Conservation (phyloP, 1,284 basidiomycete genomes). For the Heterobasidion irregulare region DNA sequence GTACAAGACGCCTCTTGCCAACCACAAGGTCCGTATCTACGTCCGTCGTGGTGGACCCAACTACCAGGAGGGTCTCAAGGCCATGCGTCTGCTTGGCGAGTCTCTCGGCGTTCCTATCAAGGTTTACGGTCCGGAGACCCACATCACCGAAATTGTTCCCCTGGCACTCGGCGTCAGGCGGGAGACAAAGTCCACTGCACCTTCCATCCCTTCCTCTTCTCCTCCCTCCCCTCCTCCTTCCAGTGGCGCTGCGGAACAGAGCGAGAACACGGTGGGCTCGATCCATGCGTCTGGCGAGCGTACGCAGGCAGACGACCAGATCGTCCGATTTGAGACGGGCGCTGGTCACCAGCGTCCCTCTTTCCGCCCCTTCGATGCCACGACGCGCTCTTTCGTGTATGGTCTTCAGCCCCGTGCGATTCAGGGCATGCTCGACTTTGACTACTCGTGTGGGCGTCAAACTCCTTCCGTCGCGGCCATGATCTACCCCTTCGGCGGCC, state of each 20-base stretch:
- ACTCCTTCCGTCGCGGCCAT: conserved; percentile 97
- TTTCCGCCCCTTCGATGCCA: conserved; percentile 87
- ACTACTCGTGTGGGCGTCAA: conserved; percentile 93
- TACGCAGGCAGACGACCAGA: conserved; percentile 81
- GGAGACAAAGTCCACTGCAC: conserved; percentile 26
- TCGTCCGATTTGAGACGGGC: conserved; percentile 73
- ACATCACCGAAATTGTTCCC: conserved; percentile 98
- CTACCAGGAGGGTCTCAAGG: conserved; percentile 99
- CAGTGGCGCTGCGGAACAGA: conserved; percentile 24
- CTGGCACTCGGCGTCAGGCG: conserved; percentile 84
- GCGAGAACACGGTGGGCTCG: conserved; percentile 46
- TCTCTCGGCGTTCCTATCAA: conserved; percentile 95
- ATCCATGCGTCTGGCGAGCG: conserved; percentile 80
- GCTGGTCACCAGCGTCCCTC: conserved; percentile 50
- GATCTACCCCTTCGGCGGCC: conserved; percentile 99
- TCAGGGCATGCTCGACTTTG: conserved; percentile 99
- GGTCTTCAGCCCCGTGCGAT: conserved; percentile 99
- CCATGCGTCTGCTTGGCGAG: conserved; percentile 97
- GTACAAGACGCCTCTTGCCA: conserved; percentile 81
- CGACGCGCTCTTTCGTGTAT: conserved; percentile 93
- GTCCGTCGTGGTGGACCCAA: conserved; percentile 98
- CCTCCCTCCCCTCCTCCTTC: conserved; percentile 28
- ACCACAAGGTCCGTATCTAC: conserved; percentile 87
- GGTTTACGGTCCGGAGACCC: conserved; percentile 96
- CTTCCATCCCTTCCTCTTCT: conserved; percentile 29